Base-by-base conservation (phyloP, 1,284 basidiomycete genomes). In the Leccinum variabile region DNA sequence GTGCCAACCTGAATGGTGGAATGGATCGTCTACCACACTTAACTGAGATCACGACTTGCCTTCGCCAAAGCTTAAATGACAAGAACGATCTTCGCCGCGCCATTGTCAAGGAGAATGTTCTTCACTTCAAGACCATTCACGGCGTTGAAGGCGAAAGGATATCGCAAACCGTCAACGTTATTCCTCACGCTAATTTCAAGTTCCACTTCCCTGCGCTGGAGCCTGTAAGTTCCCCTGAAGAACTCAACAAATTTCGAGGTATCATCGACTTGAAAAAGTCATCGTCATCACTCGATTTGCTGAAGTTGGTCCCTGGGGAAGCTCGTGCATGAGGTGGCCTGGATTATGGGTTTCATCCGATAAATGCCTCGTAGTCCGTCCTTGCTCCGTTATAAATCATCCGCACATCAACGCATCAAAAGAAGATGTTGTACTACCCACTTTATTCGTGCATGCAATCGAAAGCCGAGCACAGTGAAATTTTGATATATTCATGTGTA, bases 241-340 rank as follows among this genome's bases (percentile, higher is more conserved):
- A 96, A 66, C 80, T 97, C n/a, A 78, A 84, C 37, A 84, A 92
- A 67, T 82, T 97, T 18, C 91, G 85, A 57, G 95, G 94, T 44
- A 80, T 97, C 68, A 85, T 98, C 65, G 97, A 99, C 75, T 85
- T 98, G 96, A 98, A 67, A 95, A 97, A 80, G 95, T 97, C 64
- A 82, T 97, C 66, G 97, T 99, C 65, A 84, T 95, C 73, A 97
- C 97, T 60, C 96, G 97, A 68, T 98, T 95, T 76, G 96, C 91
- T 53, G 97, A 99, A 78, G 92, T 99, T 62, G 92, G 97, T n/a
- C 97, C 97, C 5, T 99, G 95, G 94, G 97, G 97, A 71, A 96
- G 94, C 72, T 91, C 96, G 25, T 90, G 97, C 68, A 99, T 97
- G 18, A 89, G 97, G 68, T 99, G 97, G 97, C 35, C 13, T 37